Conservation (phyloP, 2,329 filamentous ascomycete species). For the Annulohypoxylon truncatum region DNA sequence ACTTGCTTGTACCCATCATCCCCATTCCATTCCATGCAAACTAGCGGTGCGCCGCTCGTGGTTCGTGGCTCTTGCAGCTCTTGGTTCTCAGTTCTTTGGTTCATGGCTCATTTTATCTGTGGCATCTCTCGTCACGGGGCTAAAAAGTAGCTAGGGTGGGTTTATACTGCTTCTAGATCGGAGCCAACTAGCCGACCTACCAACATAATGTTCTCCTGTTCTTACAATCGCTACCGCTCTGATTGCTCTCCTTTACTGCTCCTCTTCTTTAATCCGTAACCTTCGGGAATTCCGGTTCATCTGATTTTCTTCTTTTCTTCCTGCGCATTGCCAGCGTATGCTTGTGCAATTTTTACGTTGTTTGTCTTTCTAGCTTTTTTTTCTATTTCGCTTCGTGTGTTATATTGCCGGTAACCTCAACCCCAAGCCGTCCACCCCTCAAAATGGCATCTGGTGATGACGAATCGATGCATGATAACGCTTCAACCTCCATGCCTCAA, state of each 20-base stretch:
- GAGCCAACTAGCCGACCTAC: conserved; percentile 23
- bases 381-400: not conserved
- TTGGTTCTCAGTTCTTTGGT: conserved; percentile 7
- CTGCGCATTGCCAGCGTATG: conserved; percentile 11
- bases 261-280: conserved; percentile 13
- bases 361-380: not conserved
- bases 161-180: conserved; percentile 31
- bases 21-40: conserved; percentile 31
- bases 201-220: conserved; percentile 12
- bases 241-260: conserved; percentile 11
- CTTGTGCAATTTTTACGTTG: conserved; percentile 11
- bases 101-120: conserved; percentile 33
- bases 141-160: conserved; percentile 29
- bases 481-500: conserved; percentile 30
- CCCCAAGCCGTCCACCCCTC: conserved; percentile 1
- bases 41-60: conserved; percentile 40
- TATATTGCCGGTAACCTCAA: not conserved
- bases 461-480: conserved; percentile 46
- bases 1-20: not conserved
- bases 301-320: not conserved
- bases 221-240: conserved; percentile 12
- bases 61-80: conserved; percentile 3
- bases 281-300: conserved; percentile 10
- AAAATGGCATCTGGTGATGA: conserved; percentile 45
- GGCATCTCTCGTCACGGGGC: conserved; percentile 39